Evolutionary conservation across 2,329 filamentous ascomycete species (phyloP).

Genomic region (Claviceps spartinae): DNA sequence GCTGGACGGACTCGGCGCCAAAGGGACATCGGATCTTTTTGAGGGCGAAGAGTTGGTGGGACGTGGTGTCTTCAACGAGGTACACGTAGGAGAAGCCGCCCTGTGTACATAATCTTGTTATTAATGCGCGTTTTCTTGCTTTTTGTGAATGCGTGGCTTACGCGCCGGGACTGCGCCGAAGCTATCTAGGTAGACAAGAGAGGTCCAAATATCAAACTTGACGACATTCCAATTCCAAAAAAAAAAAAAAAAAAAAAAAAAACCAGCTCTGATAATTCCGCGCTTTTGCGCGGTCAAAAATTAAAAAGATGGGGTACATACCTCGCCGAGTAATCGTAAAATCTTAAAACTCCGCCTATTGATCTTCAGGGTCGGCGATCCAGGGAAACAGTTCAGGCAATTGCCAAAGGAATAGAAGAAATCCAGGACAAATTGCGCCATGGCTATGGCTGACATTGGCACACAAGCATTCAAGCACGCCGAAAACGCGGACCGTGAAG

Average conservation of each 20-base stretch:
- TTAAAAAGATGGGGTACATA: constrained; percentile 20
- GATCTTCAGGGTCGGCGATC: constrained; percentile 86
- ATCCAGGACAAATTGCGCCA: constrained; percentile 79
- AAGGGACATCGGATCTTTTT: constrained; percentile 99
- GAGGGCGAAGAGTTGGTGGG: constrained; percentile 75
- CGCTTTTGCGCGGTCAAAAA: no score
- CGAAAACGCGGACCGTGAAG: no score
- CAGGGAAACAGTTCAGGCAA: constrained; percentile 93
- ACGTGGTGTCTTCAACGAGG: constrained; percentile 82
- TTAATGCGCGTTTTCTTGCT: no score
- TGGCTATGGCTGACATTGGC: constrained; percentile 20
- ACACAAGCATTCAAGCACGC: no score
- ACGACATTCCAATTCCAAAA: no score
- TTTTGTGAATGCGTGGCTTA: no score
- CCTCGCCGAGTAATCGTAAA: constrained; percentile 81
- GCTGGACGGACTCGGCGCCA: constrained; percentile 86
- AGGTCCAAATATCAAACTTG: no score
- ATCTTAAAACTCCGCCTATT: constrained; percentile 95
- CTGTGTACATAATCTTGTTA: constrained; percentile 15
- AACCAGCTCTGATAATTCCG: no score
- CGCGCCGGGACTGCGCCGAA: no score
- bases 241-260: no score
- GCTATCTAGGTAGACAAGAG: no score
- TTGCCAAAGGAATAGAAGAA: constrained; percentile 83
- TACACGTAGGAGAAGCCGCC: constrained; percentile 99